Conservation (phyloP, 495 filamentous ascomycete genomes). For the Friedmanniomyces endolithicus region DNA sequence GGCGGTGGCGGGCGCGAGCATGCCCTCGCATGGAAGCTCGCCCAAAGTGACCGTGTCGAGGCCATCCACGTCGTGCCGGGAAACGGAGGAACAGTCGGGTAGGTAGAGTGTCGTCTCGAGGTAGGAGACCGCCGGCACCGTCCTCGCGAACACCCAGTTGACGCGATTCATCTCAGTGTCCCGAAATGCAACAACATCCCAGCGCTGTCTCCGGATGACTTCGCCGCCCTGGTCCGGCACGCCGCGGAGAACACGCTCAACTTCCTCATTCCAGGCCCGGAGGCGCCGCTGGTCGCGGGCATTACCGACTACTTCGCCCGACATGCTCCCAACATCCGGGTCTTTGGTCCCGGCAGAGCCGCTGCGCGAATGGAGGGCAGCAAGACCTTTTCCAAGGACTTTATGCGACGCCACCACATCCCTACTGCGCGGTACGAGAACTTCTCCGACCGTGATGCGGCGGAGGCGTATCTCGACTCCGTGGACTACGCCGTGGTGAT, state of each 20-base stretch:
- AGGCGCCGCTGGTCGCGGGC: slow-evolving; percentile 86
- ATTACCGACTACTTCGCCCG: slow-evolving; percentile 64
- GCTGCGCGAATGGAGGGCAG: slow-evolving; percentile 90
- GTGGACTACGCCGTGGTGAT: slow-evolving; percentile 71
- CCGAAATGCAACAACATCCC: slow-evolving; percentile 62
- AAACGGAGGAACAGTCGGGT: slow-evolving; percentile 73
- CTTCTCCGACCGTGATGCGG: slow-evolving; percentile 70
- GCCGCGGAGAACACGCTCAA: slow-evolving; percentile 64
- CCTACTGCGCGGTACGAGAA: slow-evolving; percentile 84
- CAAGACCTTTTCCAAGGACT: slow-evolving; percentile 96
- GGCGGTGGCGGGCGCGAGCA: slow-evolving; percentile 92
- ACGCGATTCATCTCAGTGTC: slow-evolving; percentile 29
- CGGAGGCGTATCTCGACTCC: slow-evolving; percentile 60
- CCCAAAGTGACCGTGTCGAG: slow-evolving; percentile 58
- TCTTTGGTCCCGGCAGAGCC: slow-evolving; percentile 75
- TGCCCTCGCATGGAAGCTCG: slow-evolving; percentile 87
- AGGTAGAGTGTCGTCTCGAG: not conserved
- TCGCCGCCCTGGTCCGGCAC: slow-evolving; percentile 59
- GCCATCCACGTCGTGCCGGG: slow-evolving; percentile 60
- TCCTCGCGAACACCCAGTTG: not conserved
- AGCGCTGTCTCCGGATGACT: slow-evolving; percentile 57
- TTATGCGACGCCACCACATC: slow-evolving; percentile 84
- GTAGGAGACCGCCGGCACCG: not conserved
- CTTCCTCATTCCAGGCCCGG: slow-evolving; percentile 80
- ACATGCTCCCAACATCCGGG: slow-evolving; percentile 48